Evolutionary conservation across 345 rosid genomes (phyloP).

Genomic region (Ailanthus altissimus): DNA sequence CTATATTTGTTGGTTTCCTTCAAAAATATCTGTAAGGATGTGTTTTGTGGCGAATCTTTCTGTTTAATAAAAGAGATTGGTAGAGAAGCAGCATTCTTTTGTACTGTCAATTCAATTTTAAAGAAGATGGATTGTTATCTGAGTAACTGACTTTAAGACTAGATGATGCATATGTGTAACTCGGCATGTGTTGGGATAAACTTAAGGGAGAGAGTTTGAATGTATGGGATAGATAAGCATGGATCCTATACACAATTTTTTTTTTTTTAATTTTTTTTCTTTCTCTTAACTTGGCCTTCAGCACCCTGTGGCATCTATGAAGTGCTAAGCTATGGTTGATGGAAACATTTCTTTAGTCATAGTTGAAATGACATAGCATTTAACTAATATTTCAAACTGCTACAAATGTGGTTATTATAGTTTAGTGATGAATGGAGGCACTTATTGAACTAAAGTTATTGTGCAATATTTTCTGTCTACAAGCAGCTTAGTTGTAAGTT

Average conservation of each 20-base stretch:
- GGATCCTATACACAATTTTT: not conserved
- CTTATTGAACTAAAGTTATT: not conserved
- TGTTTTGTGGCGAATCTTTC: not conserved
- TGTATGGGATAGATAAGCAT: not conserved
- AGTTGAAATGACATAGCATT: not conserved
- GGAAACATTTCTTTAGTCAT: not conserved
- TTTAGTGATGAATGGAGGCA: not conserved
- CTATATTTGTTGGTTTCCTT: too few relatives aligned
- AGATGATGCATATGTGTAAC: constrained; percentile 3
- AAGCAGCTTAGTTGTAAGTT: not conserved
- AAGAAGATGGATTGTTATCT: not conserved
- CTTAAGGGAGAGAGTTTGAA: not conserved
- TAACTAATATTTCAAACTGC: not conserved
- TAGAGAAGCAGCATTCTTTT: not conserved
- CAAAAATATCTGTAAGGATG: not conserved
- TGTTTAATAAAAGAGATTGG: not conserved
- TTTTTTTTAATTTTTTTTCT: too few relatives aligned
- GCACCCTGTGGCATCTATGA: not conserved
- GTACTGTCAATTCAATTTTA: not conserved
- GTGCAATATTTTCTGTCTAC: not conserved
- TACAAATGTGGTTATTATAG: not conserved
- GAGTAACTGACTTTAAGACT: not conserved
- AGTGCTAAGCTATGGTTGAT: constrained; percentile 4
- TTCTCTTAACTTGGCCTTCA: not conserved
- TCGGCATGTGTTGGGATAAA: not conserved